Conservation (phyloP, 345 rosid species). For the Syzygium aromaticum region DNA sequence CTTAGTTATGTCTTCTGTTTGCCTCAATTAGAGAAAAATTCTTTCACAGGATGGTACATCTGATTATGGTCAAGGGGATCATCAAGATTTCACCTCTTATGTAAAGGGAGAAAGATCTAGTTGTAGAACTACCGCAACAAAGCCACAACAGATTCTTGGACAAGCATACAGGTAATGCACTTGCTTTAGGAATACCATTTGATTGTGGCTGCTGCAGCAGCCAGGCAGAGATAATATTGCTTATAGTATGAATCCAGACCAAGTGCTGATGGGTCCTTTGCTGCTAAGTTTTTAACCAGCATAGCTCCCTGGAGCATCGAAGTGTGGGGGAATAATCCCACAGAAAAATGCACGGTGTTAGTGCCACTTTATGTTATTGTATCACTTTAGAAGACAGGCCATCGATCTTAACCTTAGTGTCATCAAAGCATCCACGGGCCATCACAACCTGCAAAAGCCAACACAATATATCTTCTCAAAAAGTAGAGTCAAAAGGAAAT, state of each 20-base stretch:
- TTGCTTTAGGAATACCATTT: slow-evolving; percentile 50
- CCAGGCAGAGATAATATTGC: slow-evolving; percentile 92
- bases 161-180: neutral
- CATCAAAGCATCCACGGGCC: slow-evolving; percentile 92
- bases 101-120: neutral
- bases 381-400: slow-evolving; percentile 1
- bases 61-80: neutral
- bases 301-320: slow-evolving; percentile 64
- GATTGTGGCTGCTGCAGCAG: slow-evolving; percentile 83
- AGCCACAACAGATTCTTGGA: neutral
- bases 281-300: slow-evolving; percentile 69
- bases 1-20: neutral
- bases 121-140: neutral
- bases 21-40: neutral
- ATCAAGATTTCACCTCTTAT: neutral
- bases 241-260: slow-evolving; percentile 90
- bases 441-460: slow-evolving; percentile 53
- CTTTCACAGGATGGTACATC: neutral
- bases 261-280: slow-evolving; percentile 83
- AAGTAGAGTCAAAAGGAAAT: neutral
- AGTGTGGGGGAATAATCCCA: slow-evolving; percentile 3
- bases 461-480: neutral
- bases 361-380: neutral
- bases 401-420: slow-evolving; percentile 61
- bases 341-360: neutral